Conservation (phyloP, 2,329 filamentous ascomycete genomes). For the Ophiostoma triangulosporum region DNA sequence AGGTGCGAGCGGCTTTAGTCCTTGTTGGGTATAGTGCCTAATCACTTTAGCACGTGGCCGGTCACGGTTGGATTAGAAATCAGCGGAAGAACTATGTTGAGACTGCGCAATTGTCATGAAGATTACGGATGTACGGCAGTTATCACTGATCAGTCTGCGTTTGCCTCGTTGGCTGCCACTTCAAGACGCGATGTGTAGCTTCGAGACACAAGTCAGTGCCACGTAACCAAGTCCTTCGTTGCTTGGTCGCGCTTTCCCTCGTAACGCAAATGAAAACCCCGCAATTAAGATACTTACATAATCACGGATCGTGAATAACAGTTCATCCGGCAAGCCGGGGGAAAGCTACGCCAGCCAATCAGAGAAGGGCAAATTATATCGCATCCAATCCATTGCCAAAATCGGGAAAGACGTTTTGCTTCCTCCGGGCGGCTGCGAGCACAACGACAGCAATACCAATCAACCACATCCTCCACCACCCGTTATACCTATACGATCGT, state of each 20-base stretch:
- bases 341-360: constrained; percentile 11
- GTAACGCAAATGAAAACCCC: neutral
- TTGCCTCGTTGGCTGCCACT: neutral
- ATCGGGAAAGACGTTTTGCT: constrained; percentile 2
- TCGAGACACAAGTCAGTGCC: neutral
- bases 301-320: constrained; percentile 6
- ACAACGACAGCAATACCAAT: neutral
- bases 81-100: neutral
- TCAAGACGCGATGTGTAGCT: no score
- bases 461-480: neutral
- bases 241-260: neutral
- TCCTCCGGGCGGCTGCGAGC: constrained; percentile 3
- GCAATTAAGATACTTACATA: neutral
- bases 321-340: constrained; percentile 2
- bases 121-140: neutral
- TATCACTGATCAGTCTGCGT: no score
- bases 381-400: constrained; percentile 6
- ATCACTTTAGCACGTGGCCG: constrained; percentile 13
- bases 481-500: neutral
- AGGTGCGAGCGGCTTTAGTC: neutral
- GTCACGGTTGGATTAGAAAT: constrained; percentile 12
- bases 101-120: neutral
- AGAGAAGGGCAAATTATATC: constrained; percentile 12
- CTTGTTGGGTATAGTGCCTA: neutral
- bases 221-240: neutral